Conservation (phyloP, 1,284 basidiomycete species). For the Heterobasidion parviporum region DNA sequence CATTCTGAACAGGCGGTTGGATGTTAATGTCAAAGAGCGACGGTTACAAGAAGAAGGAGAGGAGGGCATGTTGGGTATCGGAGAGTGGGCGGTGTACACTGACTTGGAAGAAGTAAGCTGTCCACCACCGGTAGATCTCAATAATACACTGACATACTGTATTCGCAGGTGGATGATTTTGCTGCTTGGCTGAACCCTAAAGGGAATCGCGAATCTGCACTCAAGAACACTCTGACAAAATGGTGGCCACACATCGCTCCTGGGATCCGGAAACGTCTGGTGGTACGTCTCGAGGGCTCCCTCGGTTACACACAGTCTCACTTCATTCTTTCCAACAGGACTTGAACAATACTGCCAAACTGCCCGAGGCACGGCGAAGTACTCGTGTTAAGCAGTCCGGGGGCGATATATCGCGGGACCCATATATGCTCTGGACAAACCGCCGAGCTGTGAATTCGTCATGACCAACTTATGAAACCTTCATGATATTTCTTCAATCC, state of each 20-base stretch:
- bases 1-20: slow-evolving; percentile 44
- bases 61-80: slow-evolving; percentile 60
- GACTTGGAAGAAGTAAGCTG: slow-evolving; percentile 74
- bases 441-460: slow-evolving; percentile 46
- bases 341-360: slow-evolving; percentile 52
- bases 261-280: slow-evolving; percentile 69
- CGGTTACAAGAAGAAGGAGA: slow-evolving; percentile 71
- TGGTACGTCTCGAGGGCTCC: slow-evolving; percentile 39
- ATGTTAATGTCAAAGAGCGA: slow-evolving; percentile 51
- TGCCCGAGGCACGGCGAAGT: slow-evolving; percentile 73
- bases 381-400: slow-evolving; percentile 56
- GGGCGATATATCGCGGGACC: slow-evolving; percentile 61
- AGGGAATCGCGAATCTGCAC: slow-evolving; percentile 79
- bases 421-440: slow-evolving; percentile 81
- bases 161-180: slow-evolving; percentile 67
- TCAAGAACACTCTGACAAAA: slow-evolving; percentile 73
- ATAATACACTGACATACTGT: neutral
- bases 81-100: slow-evolving; percentile 88
- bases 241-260: slow-evolving; percentile 84
- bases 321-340: slow-evolving; percentile 35
- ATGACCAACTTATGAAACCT: slow-evolving; percentile 20
- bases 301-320: neutral
- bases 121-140: neutral
- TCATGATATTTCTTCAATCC: slow-evolving; percentile 15
- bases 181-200: slow-evolving; percentile 87